These are phyloP conservation scores for Gonapodya prolifera DNA, from an alignment of 192 early-diverging fungal species.

Conservation along the genomic window DNA sequence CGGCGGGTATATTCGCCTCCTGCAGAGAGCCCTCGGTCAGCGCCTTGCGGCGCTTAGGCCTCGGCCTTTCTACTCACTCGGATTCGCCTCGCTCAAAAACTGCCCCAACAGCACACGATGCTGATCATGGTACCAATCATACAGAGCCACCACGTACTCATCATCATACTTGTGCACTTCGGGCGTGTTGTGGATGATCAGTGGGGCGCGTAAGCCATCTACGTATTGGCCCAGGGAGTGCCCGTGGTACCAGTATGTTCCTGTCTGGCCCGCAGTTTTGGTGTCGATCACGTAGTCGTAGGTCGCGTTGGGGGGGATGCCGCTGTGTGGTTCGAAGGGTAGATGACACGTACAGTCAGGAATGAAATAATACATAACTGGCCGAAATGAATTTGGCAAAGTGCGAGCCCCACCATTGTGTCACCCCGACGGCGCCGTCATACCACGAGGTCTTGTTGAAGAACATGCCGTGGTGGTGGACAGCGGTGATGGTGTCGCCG, in stretches of 20 bases:
- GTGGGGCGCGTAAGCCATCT: constrained; percentile 60
- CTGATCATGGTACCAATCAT: constrained; percentile 59
- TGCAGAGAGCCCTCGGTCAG: too few species aligned
- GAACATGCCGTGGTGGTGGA: constrained; percentile 65
- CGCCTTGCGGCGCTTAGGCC: too few species aligned
- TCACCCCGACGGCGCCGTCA: constrained; percentile 59
- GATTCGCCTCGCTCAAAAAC: constrained; percentile 53
- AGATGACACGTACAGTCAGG: neutral
- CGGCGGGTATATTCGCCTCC: too few species aligned
- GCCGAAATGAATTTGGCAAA: neutral
- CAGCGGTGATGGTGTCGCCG: constrained; percentile 14
- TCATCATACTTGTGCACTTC: constrained; percentile 50
- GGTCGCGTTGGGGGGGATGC: constrained; percentile 49
- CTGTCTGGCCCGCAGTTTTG: constrained; percentile 51
- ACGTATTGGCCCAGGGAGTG: constrained; percentile 64
- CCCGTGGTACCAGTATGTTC: constrained; percentile 77
- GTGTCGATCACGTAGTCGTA: constrained; percentile 59
- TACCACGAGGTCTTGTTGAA: constrained; percentile 57
- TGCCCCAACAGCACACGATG: constrained; percentile 31
- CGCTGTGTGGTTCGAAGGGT: constrained; percentile 19
- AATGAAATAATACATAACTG: neutral
- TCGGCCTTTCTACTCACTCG: too few species aligned
- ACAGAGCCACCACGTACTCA: constrained; percentile 40
- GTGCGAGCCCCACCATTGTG: constrained; percentile 36
- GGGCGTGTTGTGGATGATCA: constrained; percentile 53